Conservation (phyloP, 2,329 filamentous ascomycete species). For the Fusarium temperatum region DNA sequence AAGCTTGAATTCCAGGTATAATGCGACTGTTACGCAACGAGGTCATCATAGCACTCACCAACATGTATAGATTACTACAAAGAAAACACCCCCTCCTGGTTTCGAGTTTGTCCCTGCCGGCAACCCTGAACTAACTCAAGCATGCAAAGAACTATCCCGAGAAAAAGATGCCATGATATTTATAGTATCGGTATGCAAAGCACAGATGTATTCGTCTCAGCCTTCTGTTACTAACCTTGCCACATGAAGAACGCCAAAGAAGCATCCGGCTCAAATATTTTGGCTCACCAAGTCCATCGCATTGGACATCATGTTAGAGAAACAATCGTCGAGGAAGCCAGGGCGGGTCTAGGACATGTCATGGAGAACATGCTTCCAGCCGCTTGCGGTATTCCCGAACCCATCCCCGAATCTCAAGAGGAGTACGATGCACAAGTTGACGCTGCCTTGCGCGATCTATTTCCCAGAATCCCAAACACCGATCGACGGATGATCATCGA, state of each 20-base stretch:
- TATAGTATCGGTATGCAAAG: constrained; percentile 67
- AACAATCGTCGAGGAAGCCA: constrained; percentile 67
- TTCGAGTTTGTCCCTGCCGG: constrained; percentile 71
- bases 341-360: constrained; percentile 40
- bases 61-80: constrained; percentile 59
- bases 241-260: constrained; percentile 44
- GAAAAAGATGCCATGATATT: constrained; percentile 71
- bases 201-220: neutral
- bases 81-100: constrained; percentile 64
- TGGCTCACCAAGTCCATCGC: constrained; percentile 65
- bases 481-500: constrained; percentile 70
- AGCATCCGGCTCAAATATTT: constrained; percentile 46
- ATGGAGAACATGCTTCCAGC: constrained; percentile 30
- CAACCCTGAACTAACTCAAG: constrained; percentile 66
- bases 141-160: constrained; percentile 72
- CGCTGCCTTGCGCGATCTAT: constrained; percentile 68
- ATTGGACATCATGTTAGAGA: constrained; percentile 69
- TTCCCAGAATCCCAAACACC: constrained; percentile 71
- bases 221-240: constrained; percentile 14
- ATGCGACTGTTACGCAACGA: constrained; percentile 28
- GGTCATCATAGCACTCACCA: constrained; percentile 42
- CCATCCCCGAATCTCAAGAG: constrained; percentile 66
- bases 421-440: constrained; percentile 72
- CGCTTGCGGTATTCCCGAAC: constrained; percentile 57
- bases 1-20: constrained; percentile 70